phyloP scores from a whole-genome alignment of 257 asterid genomes.

The Petunia axillaris region DNA sequence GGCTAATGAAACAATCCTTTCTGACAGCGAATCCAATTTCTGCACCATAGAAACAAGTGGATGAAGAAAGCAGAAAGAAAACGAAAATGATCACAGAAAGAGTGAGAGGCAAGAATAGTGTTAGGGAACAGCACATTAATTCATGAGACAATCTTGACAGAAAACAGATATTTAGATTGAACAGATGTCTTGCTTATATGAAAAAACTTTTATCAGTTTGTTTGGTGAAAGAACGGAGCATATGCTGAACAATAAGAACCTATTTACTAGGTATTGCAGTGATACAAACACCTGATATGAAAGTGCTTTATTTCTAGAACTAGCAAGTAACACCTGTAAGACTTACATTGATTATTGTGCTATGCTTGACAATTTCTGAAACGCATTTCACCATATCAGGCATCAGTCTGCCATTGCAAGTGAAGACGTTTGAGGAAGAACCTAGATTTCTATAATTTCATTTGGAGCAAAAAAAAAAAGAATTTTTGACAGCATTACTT shows the following conservation, averaged over 20 bases:
- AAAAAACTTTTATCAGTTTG: background rate
- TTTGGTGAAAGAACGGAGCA: background rate
- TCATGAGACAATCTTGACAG: conserved; percentile 13
- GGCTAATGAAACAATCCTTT: conserved; percentile 44
- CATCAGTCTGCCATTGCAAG: conserved; percentile 42
- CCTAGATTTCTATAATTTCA: background rate
- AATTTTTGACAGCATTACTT: conserved; percentile 34
- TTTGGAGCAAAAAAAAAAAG: conserved; percentile 20
- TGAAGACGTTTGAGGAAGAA: conserved; percentile 19
- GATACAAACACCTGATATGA: conserved; percentile 15
- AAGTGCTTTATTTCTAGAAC: background rate
- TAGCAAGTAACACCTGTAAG: conserved; percentile 13
- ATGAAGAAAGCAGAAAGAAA: conserved; percentile 10
- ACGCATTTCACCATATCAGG: conserved; percentile 41
- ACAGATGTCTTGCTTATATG: background rate
- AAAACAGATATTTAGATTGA: conserved; percentile 15
- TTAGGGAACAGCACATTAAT: conserved; percentile 23
- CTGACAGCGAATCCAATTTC: conserved; percentile 43
- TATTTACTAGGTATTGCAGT: conserved; percentile 1
- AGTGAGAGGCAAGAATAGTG: background rate
- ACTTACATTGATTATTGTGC: conserved; percentile 40
- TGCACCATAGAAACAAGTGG: conserved; percentile 26
- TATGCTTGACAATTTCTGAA: conserved; percentile 39
- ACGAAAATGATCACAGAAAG: background rate
- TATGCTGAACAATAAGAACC: background rate